Percentiles rank a stretch among this genome's conserved stretches.
These are phyloP conservation scores for Colletotrichum eremochloae DNA, from an alignment of 2,329 filamentous ascomycete genomes.

Conservation along the genomic window DNA sequence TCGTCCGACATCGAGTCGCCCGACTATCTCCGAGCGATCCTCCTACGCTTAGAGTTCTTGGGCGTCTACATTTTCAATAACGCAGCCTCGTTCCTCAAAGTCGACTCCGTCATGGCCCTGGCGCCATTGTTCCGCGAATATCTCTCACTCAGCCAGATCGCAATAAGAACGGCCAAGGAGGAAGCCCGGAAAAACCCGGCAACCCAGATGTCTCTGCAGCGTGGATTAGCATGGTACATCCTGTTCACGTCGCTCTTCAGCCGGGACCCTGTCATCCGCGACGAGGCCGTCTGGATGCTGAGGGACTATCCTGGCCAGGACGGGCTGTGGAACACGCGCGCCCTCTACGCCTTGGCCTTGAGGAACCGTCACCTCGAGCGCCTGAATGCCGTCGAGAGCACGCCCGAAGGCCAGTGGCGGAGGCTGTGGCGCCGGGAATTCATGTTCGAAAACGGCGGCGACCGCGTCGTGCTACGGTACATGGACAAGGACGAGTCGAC, in stretches of 20 bases:
- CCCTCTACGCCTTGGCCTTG: constrained; percentile 47
- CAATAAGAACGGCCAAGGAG: constrained; percentile 42
- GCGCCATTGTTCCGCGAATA: constrained; percentile 52
- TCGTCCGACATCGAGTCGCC: constrained; percentile 47
- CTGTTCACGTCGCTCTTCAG: constrained; percentile 48
- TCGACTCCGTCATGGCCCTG: constrained; percentile 42
- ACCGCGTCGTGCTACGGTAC: constrained; percentile 50
- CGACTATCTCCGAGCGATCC: constrained; percentile 49
- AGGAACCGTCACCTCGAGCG: constrained; percentile 48
- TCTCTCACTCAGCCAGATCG: constrained; percentile 49
- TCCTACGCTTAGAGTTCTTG: constrained; percentile 50
- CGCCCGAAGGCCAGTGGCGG: constrained; percentile 49
- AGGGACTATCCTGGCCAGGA: constrained; percentile 52
- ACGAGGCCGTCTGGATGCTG: constrained; percentile 50
- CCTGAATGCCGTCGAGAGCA: constrained; percentile 48
- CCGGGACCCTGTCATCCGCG: constrained; percentile 50
- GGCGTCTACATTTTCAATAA: constrained; percentile 49
- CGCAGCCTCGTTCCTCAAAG: constrained; percentile 45
- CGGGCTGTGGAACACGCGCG: constrained; percentile 49
- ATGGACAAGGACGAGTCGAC: constrained; percentile 46
- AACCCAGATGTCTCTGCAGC: constrained; percentile 49
- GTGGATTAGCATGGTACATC: constrained; percentile 46
- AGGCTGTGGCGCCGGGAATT: constrained; percentile 52
- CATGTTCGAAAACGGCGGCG: constrained; percentile 52
- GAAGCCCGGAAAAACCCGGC: constrained; percentile 43